These are phyloP conservation scores for Tolypocladium amazonense DNA, from an alignment of 2,329 filamentous ascomycete genomes.

Conservation along the genomic window DNA sequence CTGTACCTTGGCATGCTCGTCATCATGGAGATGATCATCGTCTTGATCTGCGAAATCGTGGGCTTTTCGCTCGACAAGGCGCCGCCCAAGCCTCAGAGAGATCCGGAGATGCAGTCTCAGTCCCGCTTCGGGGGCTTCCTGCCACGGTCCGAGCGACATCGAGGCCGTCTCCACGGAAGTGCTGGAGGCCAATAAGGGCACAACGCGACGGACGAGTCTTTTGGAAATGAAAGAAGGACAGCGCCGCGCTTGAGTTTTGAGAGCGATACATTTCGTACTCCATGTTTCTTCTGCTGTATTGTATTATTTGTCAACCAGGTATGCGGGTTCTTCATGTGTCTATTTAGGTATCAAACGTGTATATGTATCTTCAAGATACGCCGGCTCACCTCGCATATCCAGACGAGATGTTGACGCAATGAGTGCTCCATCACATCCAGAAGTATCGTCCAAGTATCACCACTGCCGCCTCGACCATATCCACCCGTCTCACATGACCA, in stretches of 20 bases:
- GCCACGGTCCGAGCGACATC: not conserved
- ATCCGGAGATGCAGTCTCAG: conserved; percentile 5
- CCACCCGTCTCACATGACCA: conserved; percentile 52
- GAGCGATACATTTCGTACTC: not conserved
- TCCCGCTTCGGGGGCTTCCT: not conserved
- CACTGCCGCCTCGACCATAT: not conserved
- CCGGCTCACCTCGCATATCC: not conserved
- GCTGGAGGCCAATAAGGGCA: not conserved
- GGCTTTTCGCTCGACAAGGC: conserved; percentile 18
- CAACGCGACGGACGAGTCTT: not conserved
- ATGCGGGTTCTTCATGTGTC: not conserved
- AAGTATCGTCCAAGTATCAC: not conserved
- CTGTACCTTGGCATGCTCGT: conserved; percentile 19
- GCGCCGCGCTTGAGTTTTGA: not conserved
- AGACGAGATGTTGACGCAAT: not conserved
- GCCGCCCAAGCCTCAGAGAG: conserved; percentile 4
- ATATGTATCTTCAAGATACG: not conserved
- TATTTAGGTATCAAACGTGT: not conserved
- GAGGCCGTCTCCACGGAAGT: not conserved
- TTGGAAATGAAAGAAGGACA: not conserved
- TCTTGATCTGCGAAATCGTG: conserved; percentile 16
- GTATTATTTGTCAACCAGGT: not conserved
- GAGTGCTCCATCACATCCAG: not conserved
- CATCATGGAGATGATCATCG: conserved; percentile 22
- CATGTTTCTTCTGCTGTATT: not conserved